Base-by-base conservation (phyloP, 108 stramenopile species). In the Cyclotella sp. region DNA sequence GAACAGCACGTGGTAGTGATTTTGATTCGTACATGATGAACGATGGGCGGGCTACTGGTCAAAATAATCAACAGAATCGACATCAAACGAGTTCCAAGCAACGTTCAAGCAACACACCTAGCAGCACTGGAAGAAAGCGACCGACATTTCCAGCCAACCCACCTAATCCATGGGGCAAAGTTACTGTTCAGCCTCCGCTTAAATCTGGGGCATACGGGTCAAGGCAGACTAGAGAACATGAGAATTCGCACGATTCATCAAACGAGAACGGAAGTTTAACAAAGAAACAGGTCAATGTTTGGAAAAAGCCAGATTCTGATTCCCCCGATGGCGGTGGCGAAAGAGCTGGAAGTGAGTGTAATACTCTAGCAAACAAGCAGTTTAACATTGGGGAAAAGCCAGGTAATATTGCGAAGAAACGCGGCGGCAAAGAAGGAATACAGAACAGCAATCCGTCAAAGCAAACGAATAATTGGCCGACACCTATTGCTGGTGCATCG, bases 161-260 rank as follows among this genome's bases (percentile, higher is more conserved):
- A 34, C 19, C 60, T 13, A 61, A 61, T 34, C 30, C 60, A 39
- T 61, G 60, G 60, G 60, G 30, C 14, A 61, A 39, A n/a, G 30
- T 9, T 39, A 34, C 34, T 34, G 6, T 34, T 2, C 34, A 34
- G 34, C 6, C 34, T 34, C 6, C 34, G 34, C 34, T 34, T 2
- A 6, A 2, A 34, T 34, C 34, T 2, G 4, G 34, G 34, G 2
- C 34, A 34, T 6, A 34, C 6, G 34, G 4, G 6, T 34, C 34
- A 34, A 34, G 6, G 4, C 34, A 2, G 34, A 6, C 2, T 34
- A 6, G 34, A 34, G 6, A 34, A 34, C 34, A 34, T 34, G 34
- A 6, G 34, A 34, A 34, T 34, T 34, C 34, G n/a, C 2, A 13
- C 29, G 34, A 21, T 21, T 39, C 30, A 26, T 1, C 24, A 6